phyloP scores from a whole-genome alignment of 495 filamentous ascomycete species.

The Lindgomyces ingoldianus region DNA sequence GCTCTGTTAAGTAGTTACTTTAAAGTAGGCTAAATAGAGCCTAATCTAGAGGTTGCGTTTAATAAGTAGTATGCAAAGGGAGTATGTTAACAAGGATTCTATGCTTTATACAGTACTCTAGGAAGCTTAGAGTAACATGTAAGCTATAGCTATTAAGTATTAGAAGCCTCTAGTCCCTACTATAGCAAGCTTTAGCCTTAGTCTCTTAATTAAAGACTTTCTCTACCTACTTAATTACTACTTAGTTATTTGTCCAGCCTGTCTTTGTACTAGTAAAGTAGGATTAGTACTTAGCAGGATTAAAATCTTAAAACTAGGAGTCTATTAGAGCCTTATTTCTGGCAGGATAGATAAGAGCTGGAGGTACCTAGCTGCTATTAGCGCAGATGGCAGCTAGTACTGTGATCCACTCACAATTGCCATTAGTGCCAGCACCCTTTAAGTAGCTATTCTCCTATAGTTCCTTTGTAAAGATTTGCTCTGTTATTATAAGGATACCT shows the following conservation, averaged over 20 bases:
- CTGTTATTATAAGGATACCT: conserved; percentile 9
- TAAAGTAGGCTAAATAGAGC: neutral
- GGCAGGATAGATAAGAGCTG: conserved; percentile 16
- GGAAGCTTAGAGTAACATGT: conserved; percentile 26
- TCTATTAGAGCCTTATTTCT: conserved; percentile 7
- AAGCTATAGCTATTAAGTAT: conserved; percentile 19
- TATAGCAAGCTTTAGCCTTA: conserved; percentile 5
- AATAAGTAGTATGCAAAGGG: conserved; percentile 27
- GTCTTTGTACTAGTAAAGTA: conserved; percentile 12
- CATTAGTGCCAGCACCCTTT: conserved; percentile 13
- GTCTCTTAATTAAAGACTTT: conserved; percentile 25
- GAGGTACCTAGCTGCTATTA: conserved; percentile 17
- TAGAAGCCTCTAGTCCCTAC: conserved; percentile 12
- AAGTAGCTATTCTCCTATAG: conserved; percentile 8
- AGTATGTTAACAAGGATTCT: conserved; percentile 9
- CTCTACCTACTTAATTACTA: conserved; percentile 23
- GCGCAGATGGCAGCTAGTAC: conserved; percentile 25
- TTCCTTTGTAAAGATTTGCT: conserved; percentile 1
- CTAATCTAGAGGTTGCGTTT: conserved; percentile 26
- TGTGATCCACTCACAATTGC: conserved; percentile 14
- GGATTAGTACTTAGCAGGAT: neutral
- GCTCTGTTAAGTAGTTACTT: neutral
- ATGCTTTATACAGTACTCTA: conserved; percentile 8
- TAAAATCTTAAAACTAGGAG: conserved; percentile 25
- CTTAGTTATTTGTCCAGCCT: conserved; percentile 27